A percentile compares a stretch with the other conserved stretches of the same genome.
Conservation (phyloP, 139 green algal species). For the Edaphochlamys debaryana region DNA sequence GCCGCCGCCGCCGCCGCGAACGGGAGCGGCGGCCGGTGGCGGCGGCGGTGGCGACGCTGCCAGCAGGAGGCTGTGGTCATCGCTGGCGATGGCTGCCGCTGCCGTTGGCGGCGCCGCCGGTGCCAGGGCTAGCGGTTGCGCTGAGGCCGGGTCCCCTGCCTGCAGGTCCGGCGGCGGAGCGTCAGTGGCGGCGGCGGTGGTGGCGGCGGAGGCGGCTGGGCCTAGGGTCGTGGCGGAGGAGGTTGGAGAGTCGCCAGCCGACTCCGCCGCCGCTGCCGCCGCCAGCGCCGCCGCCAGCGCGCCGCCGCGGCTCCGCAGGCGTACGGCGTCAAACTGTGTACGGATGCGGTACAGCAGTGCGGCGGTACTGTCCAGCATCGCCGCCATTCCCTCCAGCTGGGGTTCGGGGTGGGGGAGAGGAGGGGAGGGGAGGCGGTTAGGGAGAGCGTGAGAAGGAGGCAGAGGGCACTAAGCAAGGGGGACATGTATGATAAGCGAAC, state of each 20-base stretch:
- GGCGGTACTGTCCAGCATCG: neutral
- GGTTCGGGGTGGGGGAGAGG: neutral
- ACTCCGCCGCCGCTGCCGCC: neutral
- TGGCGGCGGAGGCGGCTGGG: neutral
- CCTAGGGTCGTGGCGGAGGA: neutral
- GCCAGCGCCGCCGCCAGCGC: constrained; percentile 2
- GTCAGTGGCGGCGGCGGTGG: too few relatives aligned
- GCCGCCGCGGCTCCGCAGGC: neutral
- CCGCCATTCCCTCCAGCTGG: constrained; percentile 5
- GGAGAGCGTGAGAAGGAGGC: too few relatives aligned
- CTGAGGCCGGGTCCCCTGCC: too few relatives aligned
- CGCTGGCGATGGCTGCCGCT: neutral
- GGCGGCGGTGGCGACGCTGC: neutral
- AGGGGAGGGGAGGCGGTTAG: too few relatives aligned
- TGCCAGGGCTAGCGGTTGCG: neutral
- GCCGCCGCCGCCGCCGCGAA: too few relatives aligned
- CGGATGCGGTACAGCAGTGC: constrained; percentile 6
- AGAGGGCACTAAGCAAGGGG: too few relatives aligned
- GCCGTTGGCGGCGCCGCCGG: too few relatives aligned
- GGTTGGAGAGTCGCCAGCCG: neutral
- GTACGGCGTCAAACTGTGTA: neutral
- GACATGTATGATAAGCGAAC: too few relatives aligned
- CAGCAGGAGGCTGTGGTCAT: neutral
- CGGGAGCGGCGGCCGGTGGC: too few relatives aligned
- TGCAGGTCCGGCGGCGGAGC: neutral